Base-by-base conservation (phyloP, 2,329 filamentous ascomycete genomes). In the Xylaria sp. region DNA sequence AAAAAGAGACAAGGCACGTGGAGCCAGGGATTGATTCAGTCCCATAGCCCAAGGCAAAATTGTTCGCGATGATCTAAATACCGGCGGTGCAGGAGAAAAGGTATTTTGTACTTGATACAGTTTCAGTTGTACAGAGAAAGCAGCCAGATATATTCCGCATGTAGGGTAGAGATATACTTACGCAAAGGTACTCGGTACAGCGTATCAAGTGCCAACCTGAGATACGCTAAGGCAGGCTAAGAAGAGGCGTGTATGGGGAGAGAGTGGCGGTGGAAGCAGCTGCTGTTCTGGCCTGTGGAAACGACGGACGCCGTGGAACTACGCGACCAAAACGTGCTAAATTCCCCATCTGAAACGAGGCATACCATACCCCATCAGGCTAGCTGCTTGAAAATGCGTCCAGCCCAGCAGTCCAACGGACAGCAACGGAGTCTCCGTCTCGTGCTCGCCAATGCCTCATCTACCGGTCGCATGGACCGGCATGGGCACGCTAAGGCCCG, bases 1-100 rank as follows among this genome's bases (percentile, higher is more conserved):
- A 4, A 21, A n/a, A n/a, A 14, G n/a, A 25, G 42, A 42, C 31
- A 23, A 23, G 49, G 52, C 61, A 64, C 57, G 57, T 61, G 57
- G 57, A 43, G 33, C 38, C n/a, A 51, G 46, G 56, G 43, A 33
- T 55, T 40, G 37, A 33, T 38, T n/a, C n/a, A n/a, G n/a, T n/a
- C n/a, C n/a, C n/a, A n/a, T n/a, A n/a, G n/a, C n/a, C n/a, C 31
- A n/a, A 19, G 28, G 31, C 28, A 31, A 50, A 50, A 50, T 40
- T 33, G 33, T 28, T 38, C 15, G 37, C 21, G 43, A 37, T 19
- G 35, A 59, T 38, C 40, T 4, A 43, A 47, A 35, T 37, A 23
- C n/a, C n/a, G n/a, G n/a, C n/a, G n/a, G n/a, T n/a, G n/a, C n/a
- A 23, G 8, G 28, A 43, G 38, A 6, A 1, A 17, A n/a, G n/a